Conservation (phyloP, 1,284 basidiomycete species). For the Neonothopanus nambi region DNA sequence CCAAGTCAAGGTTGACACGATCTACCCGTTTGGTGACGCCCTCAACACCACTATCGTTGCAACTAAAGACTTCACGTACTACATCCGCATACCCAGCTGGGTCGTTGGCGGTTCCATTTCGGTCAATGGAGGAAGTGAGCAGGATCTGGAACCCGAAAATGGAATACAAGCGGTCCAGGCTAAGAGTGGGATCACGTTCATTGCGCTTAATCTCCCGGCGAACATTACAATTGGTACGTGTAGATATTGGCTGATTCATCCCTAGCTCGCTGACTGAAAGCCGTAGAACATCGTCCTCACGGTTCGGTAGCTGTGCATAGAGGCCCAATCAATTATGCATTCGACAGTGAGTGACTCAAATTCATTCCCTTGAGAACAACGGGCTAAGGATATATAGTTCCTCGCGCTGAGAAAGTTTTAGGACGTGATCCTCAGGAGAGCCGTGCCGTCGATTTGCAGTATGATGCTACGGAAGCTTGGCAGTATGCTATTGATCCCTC, state of each 20-base stretch:
- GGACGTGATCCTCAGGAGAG: constrained; percentile 34
- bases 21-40: constrained; percentile 45
- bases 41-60: constrained; percentile 36
- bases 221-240: constrained; percentile 47
- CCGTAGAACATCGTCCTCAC: constrained; percentile 48
- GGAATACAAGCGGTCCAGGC: constrained; percentile 36
- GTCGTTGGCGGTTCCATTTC: constrained; percentile 35
- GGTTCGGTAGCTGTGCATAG: constrained; percentile 43
- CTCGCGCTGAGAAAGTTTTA: constrained; percentile 34
- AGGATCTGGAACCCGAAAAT: constrained; percentile 33
- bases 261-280: neutral
- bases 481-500: constrained; percentile 42
- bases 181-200: constrained; percentile 43
- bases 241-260: constrained; percentile 3
- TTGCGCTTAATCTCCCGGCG: constrained; percentile 47
- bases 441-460: constrained; percentile 39
- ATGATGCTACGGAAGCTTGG: constrained; percentile 36
- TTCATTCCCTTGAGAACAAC: neutral
- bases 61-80: constrained; percentile 36
- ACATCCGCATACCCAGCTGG: constrained; percentile 45
- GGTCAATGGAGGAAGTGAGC: constrained; percentile 30
- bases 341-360: constrained; percentile 26
- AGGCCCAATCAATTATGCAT: constrained; percentile 43
- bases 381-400: constrained; percentile 1
- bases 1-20: constrained; percentile 35